Percentiles rank a stretch among this genome's conserved stretches.
phyloP scores from a whole-genome alignment of 139 green algal species.

The Chlorella sp. region DNA sequence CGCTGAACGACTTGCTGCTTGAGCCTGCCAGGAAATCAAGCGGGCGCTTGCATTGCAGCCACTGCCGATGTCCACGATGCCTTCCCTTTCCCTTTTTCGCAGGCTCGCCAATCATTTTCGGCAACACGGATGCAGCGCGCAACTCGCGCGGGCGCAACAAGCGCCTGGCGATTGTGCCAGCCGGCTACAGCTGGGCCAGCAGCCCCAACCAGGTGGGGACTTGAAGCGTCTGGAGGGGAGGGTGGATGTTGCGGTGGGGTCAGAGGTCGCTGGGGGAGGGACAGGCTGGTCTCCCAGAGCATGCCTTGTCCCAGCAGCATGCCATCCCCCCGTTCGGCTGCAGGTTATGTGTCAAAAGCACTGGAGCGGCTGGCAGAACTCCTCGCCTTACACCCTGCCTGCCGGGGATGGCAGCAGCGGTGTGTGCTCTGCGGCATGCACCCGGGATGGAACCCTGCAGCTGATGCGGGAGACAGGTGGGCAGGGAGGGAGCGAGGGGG shows the following conservation, averaged over 20 bases:
- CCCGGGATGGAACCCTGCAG: conserved; percentile 32
- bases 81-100: neutral
- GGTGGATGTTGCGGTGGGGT: too few species aligned
- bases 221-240: neutral
- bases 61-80: too few species aligned
- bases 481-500: neutral
- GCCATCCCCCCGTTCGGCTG: too few species aligned
- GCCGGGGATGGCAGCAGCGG: neutral
- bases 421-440: conserved; percentile 65
- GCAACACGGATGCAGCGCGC: neutral
- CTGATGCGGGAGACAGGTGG: conserved; percentile 41
- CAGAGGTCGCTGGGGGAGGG: too few species aligned
- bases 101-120: conserved; percentile 41
- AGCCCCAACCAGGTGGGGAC: neutral
- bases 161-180: conserved; percentile 57
- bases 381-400: conserved; percentile 36
- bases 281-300: too few species aligned
- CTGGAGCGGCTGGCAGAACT: conserved; percentile 53
- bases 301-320: too few species aligned
- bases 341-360: conserved; percentile 56
- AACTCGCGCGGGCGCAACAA: conserved; percentile 58
- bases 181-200: conserved; percentile 27
- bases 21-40: too few species aligned
- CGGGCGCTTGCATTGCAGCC: too few species aligned
- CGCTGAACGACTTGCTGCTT: too few species aligned